phyloP scores from a whole-genome alignment of 2,329 filamentous ascomycete species.

The Penicillium decumbens region DNA sequence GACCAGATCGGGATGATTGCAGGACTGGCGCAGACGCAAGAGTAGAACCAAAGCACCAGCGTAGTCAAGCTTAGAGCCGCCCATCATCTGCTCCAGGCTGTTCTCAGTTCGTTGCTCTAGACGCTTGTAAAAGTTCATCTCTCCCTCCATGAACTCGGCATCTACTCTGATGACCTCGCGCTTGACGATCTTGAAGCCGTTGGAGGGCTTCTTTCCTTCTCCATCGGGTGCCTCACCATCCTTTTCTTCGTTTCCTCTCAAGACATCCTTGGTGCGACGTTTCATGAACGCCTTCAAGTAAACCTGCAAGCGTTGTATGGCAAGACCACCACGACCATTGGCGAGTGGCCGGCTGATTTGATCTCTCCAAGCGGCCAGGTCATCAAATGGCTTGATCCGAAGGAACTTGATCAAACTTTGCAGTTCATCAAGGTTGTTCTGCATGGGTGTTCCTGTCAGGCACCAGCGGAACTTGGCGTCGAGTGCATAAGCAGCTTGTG shows the following conservation, averaged over 20 bases:
- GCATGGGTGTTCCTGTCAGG: conserved; percentile 91
- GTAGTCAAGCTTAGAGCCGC: conserved; percentile 73
- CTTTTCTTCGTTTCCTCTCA: conserved; percentile 79
- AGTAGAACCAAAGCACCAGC: conserved; percentile 89
- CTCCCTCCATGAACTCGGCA: conserved; percentile 71
- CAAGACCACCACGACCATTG: conserved; percentile 80
- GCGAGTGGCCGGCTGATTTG: conserved; percentile 88
- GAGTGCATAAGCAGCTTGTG: conserved; percentile 83
- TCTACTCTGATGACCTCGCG: conserved; percentile 79
- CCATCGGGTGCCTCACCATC: conserved; percentile 57
- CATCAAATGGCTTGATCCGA: conserved; percentile 83
- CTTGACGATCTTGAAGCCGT: conserved; percentile 84
- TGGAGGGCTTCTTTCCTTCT: conserved; percentile 46
- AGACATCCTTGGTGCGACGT: conserved; percentile 93
- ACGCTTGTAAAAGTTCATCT: conserved; percentile 79
- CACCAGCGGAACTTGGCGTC: conserved; percentile 91
- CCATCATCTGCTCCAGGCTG: conserved; percentile 85
- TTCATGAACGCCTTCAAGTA: conserved; percentile 95
- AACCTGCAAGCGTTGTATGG: conserved; percentile 78
- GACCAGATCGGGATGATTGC: conserved; percentile 87
- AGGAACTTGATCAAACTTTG: conserved; percentile 92
- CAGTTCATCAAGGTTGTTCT: conserved; percentile 95
- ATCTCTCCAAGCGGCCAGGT: conserved; percentile 81
- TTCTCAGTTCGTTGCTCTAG: conserved; percentile 80
- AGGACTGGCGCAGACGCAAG: conserved; percentile 85